Evolutionary conservation across 164 flowering plant species (phyloP).

Genomic region (Dillenia turbinata): DNA sequence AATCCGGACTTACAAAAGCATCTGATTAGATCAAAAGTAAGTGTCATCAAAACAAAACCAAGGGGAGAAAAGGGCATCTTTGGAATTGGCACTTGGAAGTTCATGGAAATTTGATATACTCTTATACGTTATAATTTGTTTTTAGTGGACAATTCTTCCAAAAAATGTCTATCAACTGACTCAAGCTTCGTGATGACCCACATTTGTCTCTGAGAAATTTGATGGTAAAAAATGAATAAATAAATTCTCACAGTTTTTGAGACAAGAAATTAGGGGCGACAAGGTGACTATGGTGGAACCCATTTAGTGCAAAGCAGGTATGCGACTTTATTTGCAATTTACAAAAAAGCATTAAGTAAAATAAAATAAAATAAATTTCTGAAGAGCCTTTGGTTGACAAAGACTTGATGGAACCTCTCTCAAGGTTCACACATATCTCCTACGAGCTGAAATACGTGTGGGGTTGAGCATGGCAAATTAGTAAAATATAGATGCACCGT

Average conservation of each 20-base stretch:
- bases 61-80: too few species aligned
- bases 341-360: too few species aligned
- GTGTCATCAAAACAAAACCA: too few species aligned
- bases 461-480: too few species aligned
- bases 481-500: too few species aligned
- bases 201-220: not conserved
- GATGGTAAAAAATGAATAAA: not conserved
- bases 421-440: too few species aligned
- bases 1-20: too few species aligned
- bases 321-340: slow-evolving; percentile 5
- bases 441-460: too few species aligned
- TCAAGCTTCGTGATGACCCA: slow-evolving; percentile 1
- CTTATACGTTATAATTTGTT: not conserved
- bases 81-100: too few species aligned
- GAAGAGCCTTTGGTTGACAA: not conserved
- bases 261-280: slow-evolving; percentile 16
- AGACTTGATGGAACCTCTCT: slow-evolving; percentile 2
- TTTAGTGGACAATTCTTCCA: not conserved
- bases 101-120: not conserved
- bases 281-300: slow-evolving; percentile 18
- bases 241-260: not conserved
- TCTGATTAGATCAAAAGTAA: too few species aligned
- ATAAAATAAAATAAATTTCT: too few species aligned
- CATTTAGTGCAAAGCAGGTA: slow-evolving; percentile 9
- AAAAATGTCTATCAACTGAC: not conserved